These are phyloP conservation scores for Plasmopara muralis DNA, from an alignment of 352 stramenopile genomes.

Conservation along the genomic window DNA sequence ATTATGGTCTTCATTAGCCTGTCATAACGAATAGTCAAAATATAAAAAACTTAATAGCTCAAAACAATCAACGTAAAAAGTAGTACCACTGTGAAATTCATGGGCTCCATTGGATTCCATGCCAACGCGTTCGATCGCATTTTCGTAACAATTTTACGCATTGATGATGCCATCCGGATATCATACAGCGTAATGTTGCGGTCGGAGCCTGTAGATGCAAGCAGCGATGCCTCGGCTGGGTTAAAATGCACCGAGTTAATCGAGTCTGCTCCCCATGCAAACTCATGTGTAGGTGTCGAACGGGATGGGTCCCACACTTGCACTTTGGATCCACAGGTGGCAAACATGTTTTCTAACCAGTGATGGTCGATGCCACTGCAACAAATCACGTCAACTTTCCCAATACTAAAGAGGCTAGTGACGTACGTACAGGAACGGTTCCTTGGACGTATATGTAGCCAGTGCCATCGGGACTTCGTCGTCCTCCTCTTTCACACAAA, in stretches of 20 bases:
- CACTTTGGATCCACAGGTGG: constrained; percentile 89
- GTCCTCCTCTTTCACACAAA: constrained; percentile 63
- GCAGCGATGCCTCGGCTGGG: constrained; percentile 91
- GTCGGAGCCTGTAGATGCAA: constrained; percentile 95
- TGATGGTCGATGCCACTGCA: constrained; percentile 96
- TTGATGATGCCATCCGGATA: constrained; percentile 81
- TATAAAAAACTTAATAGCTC: constrained; percentile 5
- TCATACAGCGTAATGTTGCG: constrained; percentile 92
- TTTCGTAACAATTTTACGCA: constrained; percentile 94
- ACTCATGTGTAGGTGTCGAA: constrained; percentile 90
- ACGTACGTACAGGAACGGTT: constrained; percentile 65
- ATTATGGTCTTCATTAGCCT: constrained; percentile 99
- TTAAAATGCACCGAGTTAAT: constrained; percentile 94
- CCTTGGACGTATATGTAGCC: constrained; percentile 76
- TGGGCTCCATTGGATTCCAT: constrained; percentile 99
- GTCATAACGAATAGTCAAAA: background rate
- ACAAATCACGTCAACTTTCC: background rate
- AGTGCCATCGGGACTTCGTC: constrained; percentile 66
- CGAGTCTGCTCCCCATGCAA: constrained; percentile 92
- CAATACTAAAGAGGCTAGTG: background rate
- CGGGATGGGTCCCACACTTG: constrained; percentile 95
- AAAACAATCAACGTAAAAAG: background rate
- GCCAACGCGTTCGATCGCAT: constrained; percentile 98
- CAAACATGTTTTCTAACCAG: constrained; percentile 91
- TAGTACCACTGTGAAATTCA: constrained; percentile 96